A percentile compares a stretch with the other conserved stretches of the same genome.
Conservation (phyloP, 2,329 filamentous ascomycete species). For the Sporothrix mexicana region DNA sequence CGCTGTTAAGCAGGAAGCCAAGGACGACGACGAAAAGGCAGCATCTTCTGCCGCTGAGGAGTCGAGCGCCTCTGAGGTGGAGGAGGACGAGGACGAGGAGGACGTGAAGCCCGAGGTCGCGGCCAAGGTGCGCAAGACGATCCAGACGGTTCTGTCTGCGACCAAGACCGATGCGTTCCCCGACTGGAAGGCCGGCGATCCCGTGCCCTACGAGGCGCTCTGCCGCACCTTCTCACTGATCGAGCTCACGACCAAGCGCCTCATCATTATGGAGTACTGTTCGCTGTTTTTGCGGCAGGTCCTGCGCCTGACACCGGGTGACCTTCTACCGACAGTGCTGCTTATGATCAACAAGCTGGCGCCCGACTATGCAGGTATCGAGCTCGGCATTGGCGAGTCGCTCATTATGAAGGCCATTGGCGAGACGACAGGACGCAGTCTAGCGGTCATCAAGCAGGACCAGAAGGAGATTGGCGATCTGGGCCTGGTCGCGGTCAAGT, state of each 20-base stretch:
- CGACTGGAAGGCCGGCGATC: constrained; percentile 87
- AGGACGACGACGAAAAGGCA: constrained; percentile 54
- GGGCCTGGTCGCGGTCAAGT: constrained; percentile 93
- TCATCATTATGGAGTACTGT: constrained; percentile 88
- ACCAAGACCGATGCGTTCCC: constrained; percentile 84
- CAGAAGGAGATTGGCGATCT: constrained; percentile 97
- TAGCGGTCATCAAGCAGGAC: constrained; percentile 90
- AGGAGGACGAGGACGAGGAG: constrained; percentile 51
- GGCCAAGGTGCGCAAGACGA: constrained; percentile 77
- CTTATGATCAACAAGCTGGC: constrained; percentile 99
- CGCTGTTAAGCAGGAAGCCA: constrained; percentile 51
- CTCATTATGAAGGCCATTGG: constrained; percentile 99
- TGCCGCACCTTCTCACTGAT: constrained; percentile 94
- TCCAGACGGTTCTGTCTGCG: constrained; percentile 81
- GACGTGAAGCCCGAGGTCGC: constrained; percentile 69
- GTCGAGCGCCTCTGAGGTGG: constrained; percentile 40
- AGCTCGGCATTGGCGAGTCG: constrained; percentile 97
- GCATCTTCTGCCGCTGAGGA: constrained; percentile 51
- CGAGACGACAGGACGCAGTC: constrained; percentile 85
- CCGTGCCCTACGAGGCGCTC: constrained; percentile 91
- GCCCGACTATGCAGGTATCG: constrained; percentile 93
- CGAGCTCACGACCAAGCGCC: constrained; percentile 90
- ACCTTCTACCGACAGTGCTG: constrained; percentile 85
- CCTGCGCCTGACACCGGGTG: constrained; percentile 84
- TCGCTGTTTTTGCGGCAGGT: constrained; percentile 92